Evolutionary conservation across 768 basidiomycete species (phyloP).

Genomic region (Pisolithus sp.): DNA sequence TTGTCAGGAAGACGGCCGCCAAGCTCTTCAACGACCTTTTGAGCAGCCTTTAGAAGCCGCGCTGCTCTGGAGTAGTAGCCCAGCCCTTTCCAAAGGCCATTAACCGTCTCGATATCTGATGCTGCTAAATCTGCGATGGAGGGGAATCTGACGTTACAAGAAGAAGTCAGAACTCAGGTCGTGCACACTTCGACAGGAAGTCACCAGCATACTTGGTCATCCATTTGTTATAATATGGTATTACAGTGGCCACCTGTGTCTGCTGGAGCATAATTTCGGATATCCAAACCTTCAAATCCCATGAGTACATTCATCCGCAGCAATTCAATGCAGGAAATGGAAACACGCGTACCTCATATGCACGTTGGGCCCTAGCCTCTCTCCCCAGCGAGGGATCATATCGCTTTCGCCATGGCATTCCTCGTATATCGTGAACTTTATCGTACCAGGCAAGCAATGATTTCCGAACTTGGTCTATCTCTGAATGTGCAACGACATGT

Average conservation of each 20-base stretch:
- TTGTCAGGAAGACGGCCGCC: slow-evolving; percentile 72
- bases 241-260: slow-evolving; percentile 90
- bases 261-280: slow-evolving; percentile 97
- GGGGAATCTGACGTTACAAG: slow-evolving; percentile 53
- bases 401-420: slow-evolving; percentile 90
- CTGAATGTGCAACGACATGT: slow-evolving; percentile 38
- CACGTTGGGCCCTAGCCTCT: slow-evolving; percentile 72
- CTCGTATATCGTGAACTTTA: slow-evolving; percentile 54
- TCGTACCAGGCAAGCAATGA: slow-evolving; percentile 69
- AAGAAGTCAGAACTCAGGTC: no score
- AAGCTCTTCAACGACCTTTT: slow-evolving; percentile 64
- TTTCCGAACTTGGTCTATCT: slow-evolving; percentile 35
- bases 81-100: slow-evolving; percentile 85
- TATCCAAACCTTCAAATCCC: slow-evolving; percentile 62
- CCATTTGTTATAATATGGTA: slow-evolving; percentile 89
- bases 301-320: background rate
- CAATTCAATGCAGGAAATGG: background rate
- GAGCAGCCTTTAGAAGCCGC: slow-evolving; percentile 75
- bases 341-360: slow-evolving; percentile 71
- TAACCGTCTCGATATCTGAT: slow-evolving; percentile 78
- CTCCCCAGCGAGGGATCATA: slow-evolving; percentile 47
- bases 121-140: slow-evolving; percentile 68
- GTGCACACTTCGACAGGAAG: no score
- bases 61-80: slow-evolving; percentile 88
- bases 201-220: slow-evolving; percentile 56